Percentiles rank a stretch among this genome's conserved stretches.
Evolutionary conservation across 495 filamentous ascomycete species (phyloP).

Genomic region (Trichocladium antarcticum): DNA sequence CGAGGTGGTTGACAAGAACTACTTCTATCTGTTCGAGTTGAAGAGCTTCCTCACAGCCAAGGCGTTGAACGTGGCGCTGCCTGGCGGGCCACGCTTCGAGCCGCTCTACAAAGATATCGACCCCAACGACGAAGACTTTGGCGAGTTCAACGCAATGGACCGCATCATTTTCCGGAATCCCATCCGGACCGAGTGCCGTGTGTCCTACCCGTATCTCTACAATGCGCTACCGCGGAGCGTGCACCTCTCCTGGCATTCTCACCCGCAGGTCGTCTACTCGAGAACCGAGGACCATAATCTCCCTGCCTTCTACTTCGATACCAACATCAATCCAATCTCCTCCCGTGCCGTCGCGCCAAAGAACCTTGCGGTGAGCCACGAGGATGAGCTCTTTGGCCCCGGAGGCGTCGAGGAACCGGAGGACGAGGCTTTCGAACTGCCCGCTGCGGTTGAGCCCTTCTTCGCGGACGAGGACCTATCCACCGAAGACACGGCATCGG

Average conservation of each 20-base stretch:
- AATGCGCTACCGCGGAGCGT: constrained; percentile 94
- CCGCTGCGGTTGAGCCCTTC: constrained; percentile 73
- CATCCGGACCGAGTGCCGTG: constrained; percentile 91
- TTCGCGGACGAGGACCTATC: constrained; percentile 82
- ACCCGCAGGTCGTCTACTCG: constrained; percentile 87
- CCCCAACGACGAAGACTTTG: constrained; percentile 98
- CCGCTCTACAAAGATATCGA: constrained; percentile 98
- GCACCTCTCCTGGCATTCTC: constrained; percentile 83
- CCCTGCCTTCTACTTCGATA: constrained; percentile 96
- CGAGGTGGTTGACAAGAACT: constrained; percentile 90
- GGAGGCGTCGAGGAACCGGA: constrained; percentile 70
- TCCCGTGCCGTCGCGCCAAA: constrained; percentile 89
- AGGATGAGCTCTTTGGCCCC: constrained; percentile 86
- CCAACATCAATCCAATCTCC: constrained; percentile 94
- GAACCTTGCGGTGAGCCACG: constrained; percentile 84
- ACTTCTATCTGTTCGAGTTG: constrained; percentile 95
- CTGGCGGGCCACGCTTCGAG: constrained; percentile 93
- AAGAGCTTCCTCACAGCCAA: constrained; percentile 95
- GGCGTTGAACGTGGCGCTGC: constrained; percentile 92
- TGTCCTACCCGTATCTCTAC: constrained; percentile 89
- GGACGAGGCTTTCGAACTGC: constrained; percentile 73
- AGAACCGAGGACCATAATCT: constrained; percentile 78
- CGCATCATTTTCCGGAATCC: constrained; percentile 97
- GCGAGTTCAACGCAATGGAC: constrained; percentile 99
- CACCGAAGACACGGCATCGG: constrained; percentile 79